Percentiles rank a stretch among this genome's conserved stretches.
Conservation (phyloP, 495 filamentous ascomycete species). For the Penicillium alfredii region DNA sequence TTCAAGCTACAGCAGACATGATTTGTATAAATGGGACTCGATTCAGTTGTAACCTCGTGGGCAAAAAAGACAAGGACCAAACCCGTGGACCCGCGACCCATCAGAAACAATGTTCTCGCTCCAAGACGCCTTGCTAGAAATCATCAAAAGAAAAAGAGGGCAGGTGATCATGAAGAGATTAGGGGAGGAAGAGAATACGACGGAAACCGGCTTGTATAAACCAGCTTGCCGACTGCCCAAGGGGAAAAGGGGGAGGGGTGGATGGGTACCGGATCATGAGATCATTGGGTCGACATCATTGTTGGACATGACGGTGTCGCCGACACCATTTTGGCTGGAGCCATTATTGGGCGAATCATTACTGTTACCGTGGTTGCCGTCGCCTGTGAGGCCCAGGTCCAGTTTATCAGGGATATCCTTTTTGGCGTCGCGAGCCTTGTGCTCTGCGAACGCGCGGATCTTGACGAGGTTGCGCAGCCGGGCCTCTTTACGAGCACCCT, state of each 20-base stretch:
- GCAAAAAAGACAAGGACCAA: too few species aligned
- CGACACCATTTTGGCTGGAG: slow-evolving; percentile 21
- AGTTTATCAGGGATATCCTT: slow-evolving; percentile 68
- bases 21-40: too few species aligned
- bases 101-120: not conserved
- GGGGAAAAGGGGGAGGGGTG: too few species aligned
- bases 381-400: slow-evolving; percentile 59
- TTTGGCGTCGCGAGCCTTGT: slow-evolving; percentile 64
- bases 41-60: too few species aligned
- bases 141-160: slow-evolving; percentile 1
- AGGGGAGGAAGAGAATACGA: too few species aligned
- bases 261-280: slow-evolving; percentile 31
- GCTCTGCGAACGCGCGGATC: slow-evolving; percentile 80
- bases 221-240: too few species aligned
- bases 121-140: slow-evolving; percentile 23
- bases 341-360: slow-evolving; percentile 20
- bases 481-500: slow-evolving; percentile 68
- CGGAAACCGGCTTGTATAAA: too few species aligned
- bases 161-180: not conserved
- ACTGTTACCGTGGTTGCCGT: slow-evolving; percentile 28
- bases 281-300: slow-evolving; percentile 57
- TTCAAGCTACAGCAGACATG: too few species aligned
- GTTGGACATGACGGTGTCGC: slow-evolving; percentile 42
- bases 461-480: slow-evolving; percentile 72
- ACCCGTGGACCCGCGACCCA: not conserved